These are phyloP conservation scores for Cordyceps javanica DNA, from an alignment of 2,329 filamentous ascomycete genomes.

Conservation along the genomic window DNA sequence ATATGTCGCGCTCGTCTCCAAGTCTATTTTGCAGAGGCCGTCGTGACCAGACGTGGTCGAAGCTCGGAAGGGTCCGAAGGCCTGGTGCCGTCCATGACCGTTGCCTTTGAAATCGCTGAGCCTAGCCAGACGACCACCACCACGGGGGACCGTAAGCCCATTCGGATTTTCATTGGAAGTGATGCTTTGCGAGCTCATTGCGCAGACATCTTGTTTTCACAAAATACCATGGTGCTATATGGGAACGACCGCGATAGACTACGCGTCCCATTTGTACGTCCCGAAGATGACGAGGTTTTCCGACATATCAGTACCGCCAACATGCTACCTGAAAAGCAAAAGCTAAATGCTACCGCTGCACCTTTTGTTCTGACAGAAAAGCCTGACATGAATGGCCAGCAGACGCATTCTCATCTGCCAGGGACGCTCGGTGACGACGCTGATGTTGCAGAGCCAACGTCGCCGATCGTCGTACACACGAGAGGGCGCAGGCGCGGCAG, in stretches of 20 bases:
- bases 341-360: conserved; percentile 48
- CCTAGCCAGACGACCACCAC: conserved; percentile 24
- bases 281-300: conserved; percentile 78
- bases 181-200: conserved; percentile 81
- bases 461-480: conserved; percentile 33
- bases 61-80: conserved; percentile 65
- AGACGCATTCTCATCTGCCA: conserved; percentile 15
- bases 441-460: conserved; percentile 25
- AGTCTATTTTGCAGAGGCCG: conserved; percentile 86
- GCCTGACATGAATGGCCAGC: conserved; percentile 16
- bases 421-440: conserved; percentile 20
- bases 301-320: conserved; percentile 66
- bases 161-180: conserved; percentile 86
- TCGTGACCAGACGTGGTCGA: conserved; percentile 69
- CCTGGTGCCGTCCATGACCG: conserved; percentile 67
- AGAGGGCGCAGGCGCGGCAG: conserved; percentile 40
- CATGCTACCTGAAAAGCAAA: conserved; percentile 47
- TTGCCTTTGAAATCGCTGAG: conserved; percentile 70
- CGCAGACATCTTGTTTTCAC: conserved; percentile 86
- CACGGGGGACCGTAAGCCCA: conserved; percentile 45
- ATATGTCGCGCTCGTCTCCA: conserved; percentile 66
- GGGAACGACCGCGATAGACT: conserved; percentile 83
- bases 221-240: conserved; percentile 81
- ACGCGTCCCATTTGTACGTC: conserved; percentile 84
- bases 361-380: conserved; percentile 36